Evolutionary conservation across 2,329 filamentous ascomycete species (phyloP).

Genomic region (Apiospora koreana): DNA sequence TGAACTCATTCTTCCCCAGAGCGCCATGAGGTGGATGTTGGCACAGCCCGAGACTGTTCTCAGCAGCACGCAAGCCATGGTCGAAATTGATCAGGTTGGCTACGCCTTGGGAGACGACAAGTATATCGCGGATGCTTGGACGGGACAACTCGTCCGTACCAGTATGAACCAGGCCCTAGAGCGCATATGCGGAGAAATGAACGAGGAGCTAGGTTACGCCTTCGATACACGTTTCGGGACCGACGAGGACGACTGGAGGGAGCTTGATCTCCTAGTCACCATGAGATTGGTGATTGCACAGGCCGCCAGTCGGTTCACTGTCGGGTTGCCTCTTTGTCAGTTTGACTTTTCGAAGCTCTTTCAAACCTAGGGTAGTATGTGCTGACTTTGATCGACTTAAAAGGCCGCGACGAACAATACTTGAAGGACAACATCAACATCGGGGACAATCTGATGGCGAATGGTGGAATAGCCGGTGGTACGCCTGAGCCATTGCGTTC

Average conservation of each 20-base stretch:
- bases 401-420: not conserved
- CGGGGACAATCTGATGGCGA: not conserved
- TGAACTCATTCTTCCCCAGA: constrained; percentile 12
- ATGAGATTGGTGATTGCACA: constrained; percentile 29
- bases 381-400: not conserved
- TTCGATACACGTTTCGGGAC: constrained; percentile 34
- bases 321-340: constrained; percentile 27
- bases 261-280: constrained; percentile 26
- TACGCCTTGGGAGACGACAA: constrained; percentile 36
- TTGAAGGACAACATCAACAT: not conserved
- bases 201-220: constrained; percentile 31
- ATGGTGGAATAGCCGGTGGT: not conserved
- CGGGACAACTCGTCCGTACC: constrained; percentile 30
- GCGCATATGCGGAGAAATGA: constrained; percentile 29
- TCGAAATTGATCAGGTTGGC: constrained; percentile 36
- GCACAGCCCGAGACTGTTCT: constrained; percentile 23
- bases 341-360: not conserved
- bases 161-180: constrained; percentile 33
- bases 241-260: constrained; percentile 32
- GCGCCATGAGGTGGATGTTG: constrained; percentile 8
- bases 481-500: not conserved
- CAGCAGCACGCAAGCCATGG: constrained; percentile 33
- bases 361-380: not conserved
- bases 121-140: constrained; percentile 13
- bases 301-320: constrained; percentile 15